Percentiles rank a stretch among this genome's conserved stretches.
Conservation (phyloP, 345 rosid species). For the Euphorbia peplus region DNA sequence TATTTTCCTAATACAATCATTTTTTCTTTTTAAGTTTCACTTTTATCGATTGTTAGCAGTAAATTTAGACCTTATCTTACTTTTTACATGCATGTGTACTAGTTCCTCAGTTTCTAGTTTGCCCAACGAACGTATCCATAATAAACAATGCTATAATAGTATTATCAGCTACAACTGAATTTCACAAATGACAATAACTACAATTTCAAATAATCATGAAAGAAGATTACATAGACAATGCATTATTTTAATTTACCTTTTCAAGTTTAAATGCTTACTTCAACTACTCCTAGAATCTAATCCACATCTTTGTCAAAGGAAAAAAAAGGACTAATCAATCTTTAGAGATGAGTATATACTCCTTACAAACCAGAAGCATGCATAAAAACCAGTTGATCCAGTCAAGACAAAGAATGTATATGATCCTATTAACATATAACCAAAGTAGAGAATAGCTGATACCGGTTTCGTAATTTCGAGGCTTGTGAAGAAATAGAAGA, state of each 20-base stretch:
- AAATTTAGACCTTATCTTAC: too few relatives aligned
- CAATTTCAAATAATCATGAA: background rate
- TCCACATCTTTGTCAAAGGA: background rate
- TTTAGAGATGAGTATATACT: conserved; percentile 42
- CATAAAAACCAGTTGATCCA: conserved; percentile 40
- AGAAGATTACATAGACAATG: too few relatives aligned
- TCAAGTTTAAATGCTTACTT: background rate
- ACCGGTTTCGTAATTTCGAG: conserved; percentile 40
- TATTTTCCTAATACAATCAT: too few relatives aligned
- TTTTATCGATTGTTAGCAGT: too few relatives aligned
- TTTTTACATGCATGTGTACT: too few relatives aligned
- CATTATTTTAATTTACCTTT: background rate
- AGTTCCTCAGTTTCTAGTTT: too few relatives aligned
- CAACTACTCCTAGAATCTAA: background rate
- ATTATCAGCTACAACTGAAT: background rate
- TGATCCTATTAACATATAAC: conserved; percentile 39
- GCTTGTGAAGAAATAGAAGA: conserved; percentile 43
- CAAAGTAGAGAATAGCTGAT: conserved; percentile 36
- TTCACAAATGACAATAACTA: background rate
- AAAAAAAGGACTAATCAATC: conserved; percentile 22
- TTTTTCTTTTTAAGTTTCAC: too few relatives aligned
- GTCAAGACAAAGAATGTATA: conserved; percentile 41
- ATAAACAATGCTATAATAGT: too few relatives aligned
- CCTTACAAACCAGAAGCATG: conserved; percentile 41
- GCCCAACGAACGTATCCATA: too few relatives aligned